Conservation (phyloP, 352 stramenopile species). For the Achlya hypogyna region DNA sequence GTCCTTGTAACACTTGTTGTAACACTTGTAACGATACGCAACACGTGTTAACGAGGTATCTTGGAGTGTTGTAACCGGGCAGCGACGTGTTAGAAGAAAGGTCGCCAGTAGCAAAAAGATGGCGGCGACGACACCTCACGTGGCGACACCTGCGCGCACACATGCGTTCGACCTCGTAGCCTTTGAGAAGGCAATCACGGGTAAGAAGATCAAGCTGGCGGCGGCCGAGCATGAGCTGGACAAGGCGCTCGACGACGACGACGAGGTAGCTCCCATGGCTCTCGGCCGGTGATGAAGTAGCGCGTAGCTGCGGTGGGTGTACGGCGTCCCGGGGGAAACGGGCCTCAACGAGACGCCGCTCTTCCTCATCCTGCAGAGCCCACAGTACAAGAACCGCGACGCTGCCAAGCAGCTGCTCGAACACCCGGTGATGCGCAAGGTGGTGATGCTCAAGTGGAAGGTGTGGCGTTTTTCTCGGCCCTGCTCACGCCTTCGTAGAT, state of each 20-base stretch:
- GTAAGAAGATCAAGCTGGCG: background rate
- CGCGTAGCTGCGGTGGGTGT: background rate
- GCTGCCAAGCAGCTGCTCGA: constrained; percentile 11
- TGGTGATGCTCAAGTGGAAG: constrained; percentile 14
- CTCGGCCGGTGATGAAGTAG: background rate
- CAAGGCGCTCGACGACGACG: background rate
- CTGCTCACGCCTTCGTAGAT: background rate
- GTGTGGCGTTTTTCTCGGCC: background rate
- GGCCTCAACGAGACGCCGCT: background rate
- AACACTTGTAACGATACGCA: no score
- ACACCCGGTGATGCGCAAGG: background rate
- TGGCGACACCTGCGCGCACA: background rate
- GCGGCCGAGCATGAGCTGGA: background rate
- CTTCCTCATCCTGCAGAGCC: background rate
- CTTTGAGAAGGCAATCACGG: background rate
- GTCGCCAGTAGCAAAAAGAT: no score
- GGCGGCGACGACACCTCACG: background rate
- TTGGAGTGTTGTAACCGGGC: no score
- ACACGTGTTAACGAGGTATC: no score
- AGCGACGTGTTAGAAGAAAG: no score
- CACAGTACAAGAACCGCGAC: background rate
- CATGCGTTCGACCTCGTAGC: background rate
- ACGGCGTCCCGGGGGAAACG: background rate
- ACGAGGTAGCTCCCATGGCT: background rate
- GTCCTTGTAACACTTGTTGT: no score